A percentile compares a stretch with the other conserved stretches of the same genome.
Conservation (phyloP, 148 eudicot genomes). For the Gaultheria prostrata region DNA sequence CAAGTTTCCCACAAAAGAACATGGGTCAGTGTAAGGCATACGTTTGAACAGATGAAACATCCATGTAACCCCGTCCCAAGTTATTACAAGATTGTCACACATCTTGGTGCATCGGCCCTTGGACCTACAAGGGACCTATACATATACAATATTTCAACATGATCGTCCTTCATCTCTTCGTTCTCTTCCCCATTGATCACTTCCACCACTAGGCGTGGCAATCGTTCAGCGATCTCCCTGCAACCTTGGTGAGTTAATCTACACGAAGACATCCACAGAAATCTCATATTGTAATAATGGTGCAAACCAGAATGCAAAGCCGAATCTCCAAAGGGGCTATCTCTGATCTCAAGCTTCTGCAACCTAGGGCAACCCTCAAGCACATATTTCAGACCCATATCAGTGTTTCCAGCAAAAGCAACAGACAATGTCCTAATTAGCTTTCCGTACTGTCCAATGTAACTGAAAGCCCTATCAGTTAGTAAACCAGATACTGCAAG, state of each 20-base stretch:
- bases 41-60: background rate
- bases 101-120: slow-evolving; percentile 52
- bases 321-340: slow-evolving; percentile 75
- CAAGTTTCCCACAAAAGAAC: background rate
- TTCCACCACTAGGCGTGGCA: slow-evolving; percentile 66
- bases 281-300: slow-evolving; percentile 78
- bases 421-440: slow-evolving; percentile 70
- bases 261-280: slow-evolving; percentile 79
- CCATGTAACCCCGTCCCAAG: background rate
- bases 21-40: background rate
- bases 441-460: slow-evolving; percentile 70
- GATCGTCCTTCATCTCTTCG: slow-evolving; percentile 36
- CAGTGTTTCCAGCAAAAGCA: slow-evolving; percentile 78
- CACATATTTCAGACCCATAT: slow-evolving; percentile 64
- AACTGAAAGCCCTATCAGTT: slow-evolving; percentile 65
- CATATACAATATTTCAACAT: slow-evolving; percentile 57
- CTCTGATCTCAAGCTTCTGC: slow-evolving; percentile 82
- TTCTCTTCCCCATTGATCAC: slow-evolving; percentile 33
- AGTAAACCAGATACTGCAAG: slow-evolving; percentile 73
- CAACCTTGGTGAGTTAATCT: slow-evolving; percentile 57
- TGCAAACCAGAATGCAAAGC: slow-evolving; percentile 58
- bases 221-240: slow-evolving; percentile 40
- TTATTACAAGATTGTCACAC: slow-evolving; percentile 51
- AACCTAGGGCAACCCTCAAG: slow-evolving; percentile 70
- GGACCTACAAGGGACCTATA: slow-evolving; percentile 76